A percentile compares a stretch with the other conserved stretches of the same genome.
Evolutionary conservation across 208 protist species (phyloP).

Genomic region (Leishmania guyanensis): DNA sequence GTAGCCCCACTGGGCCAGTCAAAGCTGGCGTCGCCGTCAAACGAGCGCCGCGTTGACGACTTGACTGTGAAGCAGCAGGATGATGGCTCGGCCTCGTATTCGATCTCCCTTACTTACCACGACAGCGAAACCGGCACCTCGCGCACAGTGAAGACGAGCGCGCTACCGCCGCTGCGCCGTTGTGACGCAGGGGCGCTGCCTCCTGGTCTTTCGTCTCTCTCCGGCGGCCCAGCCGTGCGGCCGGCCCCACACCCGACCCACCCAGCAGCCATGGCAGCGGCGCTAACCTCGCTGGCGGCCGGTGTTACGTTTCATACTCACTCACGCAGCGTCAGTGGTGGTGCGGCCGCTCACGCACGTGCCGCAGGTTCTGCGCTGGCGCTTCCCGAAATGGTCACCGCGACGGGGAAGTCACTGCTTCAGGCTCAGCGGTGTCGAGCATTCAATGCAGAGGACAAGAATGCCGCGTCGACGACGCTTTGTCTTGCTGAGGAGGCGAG

Average conservation of each 20-base stretch:
- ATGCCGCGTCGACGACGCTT: neutral
- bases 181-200: constrained; percentile 7
- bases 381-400: neutral
- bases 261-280: neutral
- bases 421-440: neutral
- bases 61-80: constrained; percentile 54
- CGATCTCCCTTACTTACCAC: constrained; percentile 70
- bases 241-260: neutral
- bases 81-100: constrained; percentile 40
- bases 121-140: constrained; percentile 45
- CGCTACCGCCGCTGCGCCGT: constrained; percentile 44
- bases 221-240: neutral
- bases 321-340: neutral
- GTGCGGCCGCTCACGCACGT: neutral
- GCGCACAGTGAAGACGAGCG: constrained; percentile 55
- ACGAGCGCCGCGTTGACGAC: constrained; percentile 66
- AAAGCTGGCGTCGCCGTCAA: constrained; percentile 13
- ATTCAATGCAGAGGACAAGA: neutral
- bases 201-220: constrained; percentile 16
- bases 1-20: neutral
- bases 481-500: neutral
- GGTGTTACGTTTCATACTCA: neutral
- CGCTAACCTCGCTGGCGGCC: neutral
- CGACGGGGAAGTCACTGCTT: neutral
- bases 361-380: neutral